Base-by-base conservation (phyloP, 495 filamentous ascomycete species). In the Beverwykella pulmonaria region DNA sequence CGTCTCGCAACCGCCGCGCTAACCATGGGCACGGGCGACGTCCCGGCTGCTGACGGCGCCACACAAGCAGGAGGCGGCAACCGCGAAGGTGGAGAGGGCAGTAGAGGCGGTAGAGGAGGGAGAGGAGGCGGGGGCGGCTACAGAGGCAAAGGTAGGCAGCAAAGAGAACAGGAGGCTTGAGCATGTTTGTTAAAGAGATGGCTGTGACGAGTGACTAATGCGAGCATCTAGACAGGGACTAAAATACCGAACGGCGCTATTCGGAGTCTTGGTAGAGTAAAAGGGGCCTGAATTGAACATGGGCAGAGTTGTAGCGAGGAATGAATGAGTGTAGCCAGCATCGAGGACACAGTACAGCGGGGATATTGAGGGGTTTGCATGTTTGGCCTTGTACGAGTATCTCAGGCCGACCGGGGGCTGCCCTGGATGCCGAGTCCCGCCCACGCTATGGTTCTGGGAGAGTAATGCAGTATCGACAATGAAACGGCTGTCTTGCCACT, bases 1-100 rank as follows among this genome's bases (percentile, higher is more conserved):
- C 86, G 93, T 29, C 80, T 98, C 65, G 92, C 94, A 56, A 96
- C 92, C 15, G 89, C 92, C 49, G 85, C 88, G 47, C 82, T 97
- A 26, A 89, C 87, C 17, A 83, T 77, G 52, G 77, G 77, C 44
- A 65, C 63, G n/a, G 74, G 62, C 23, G 74, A 77, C 50, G 64
- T 59, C 3, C 41, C 71, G 1, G 55, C 61, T 19, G 70, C 55
- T 30, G 49, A 69, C 14, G 47, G 23, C 17, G 39, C 39, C 17
- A 5, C 53, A 49, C 26, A 53, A 50, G n/a, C n/a, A n/a, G 65
- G 60, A 41, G 67, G 53, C 20, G 69, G 62, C 12, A 61, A 63
- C 25, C 53, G 63, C 6, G 56, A 74, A 48, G 36, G 64, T 1
- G 58, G 72, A 0, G 64, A 61, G 20, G 59, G 46, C 50, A 25